Percentiles rank a stretch among this genome's conserved stretches.
These are phyloP conservation scores for Saitozyma podzolica DNA, from an alignment of 768 basidiomycete genomes.

Conservation along the genomic window DNA sequence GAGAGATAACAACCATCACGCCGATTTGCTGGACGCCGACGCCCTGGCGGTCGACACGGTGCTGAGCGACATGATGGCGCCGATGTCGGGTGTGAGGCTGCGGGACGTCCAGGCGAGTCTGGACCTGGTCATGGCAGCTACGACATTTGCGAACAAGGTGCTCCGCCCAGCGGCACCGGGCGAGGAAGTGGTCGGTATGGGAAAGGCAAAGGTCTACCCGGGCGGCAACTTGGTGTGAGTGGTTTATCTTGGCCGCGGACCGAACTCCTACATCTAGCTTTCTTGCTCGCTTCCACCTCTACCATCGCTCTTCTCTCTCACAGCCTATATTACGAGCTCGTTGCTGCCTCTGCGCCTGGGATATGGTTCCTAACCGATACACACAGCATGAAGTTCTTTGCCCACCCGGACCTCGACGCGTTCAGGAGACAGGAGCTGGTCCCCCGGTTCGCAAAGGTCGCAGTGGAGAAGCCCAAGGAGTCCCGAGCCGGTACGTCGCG, in stretches of 20 bases:
- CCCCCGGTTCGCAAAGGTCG: slow-evolving; percentile 67
- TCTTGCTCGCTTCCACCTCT: no score
- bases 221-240: slow-evolving; percentile 51
- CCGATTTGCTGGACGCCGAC: neutral
- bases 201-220: slow-evolving; percentile 12
- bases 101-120: slow-evolving; percentile 70
- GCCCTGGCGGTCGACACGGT: slow-evolving; percentile 68
- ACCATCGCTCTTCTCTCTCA: no score
- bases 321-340: no score
- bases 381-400: slow-evolving; percentile 78
- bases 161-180: slow-evolving; percentile 53
- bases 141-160: slow-evolving; percentile 62
- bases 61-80: slow-evolving; percentile 87
- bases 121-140: slow-evolving; percentile 72
- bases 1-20: neutral
- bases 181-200: slow-evolving; percentile 49
- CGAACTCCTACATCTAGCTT: neutral
- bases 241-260: neutral
- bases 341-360: no score
- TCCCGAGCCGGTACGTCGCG: slow-evolving; percentile 59
- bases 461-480: slow-evolving; percentile 75
- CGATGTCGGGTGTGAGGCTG: slow-evolving; percentile 68
- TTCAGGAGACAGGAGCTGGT: slow-evolving; percentile 65
- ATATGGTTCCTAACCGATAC: neutral
- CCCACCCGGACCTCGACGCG: slow-evolving; percentile 67